These are phyloP conservation scores for Solanum hybrid DNA, from an alignment of 305 asterid genomes.

Conservation along the genomic window DNA sequence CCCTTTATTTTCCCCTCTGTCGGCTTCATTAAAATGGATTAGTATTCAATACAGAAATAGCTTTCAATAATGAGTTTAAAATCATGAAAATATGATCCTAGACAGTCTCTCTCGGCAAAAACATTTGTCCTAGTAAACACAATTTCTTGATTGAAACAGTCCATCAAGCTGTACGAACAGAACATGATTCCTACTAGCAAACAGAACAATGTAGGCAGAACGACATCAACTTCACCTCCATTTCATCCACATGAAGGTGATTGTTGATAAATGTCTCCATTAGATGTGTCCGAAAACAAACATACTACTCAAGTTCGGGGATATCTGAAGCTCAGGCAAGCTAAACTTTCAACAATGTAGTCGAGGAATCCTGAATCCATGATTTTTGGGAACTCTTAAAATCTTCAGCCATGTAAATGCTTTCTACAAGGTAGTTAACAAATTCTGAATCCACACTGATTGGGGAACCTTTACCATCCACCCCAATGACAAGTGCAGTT, in stretches of 20 bases:
- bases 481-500: background rate
- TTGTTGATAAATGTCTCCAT: background rate
- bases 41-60: background rate
- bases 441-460: background rate
- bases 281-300: background rate
- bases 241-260: background rate
- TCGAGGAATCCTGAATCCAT: background rate
- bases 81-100: background rate
- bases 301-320: background rate
- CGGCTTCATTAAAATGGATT: background rate
- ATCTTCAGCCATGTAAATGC: background rate
- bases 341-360: background rate
- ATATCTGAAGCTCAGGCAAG: background rate
- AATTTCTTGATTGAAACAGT: background rate
- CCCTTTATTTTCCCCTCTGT: background rate
- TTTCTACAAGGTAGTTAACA: background rate
- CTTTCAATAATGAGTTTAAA: background rate
- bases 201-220: background rate
- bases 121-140: background rate
- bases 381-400: background rate
- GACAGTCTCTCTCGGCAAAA: background rate
- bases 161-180: background rate
- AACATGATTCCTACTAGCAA: background rate
- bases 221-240: background rate
- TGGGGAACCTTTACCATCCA: background rate